These are phyloP conservation scores for Monosporascus sp. DNA, from an alignment of 2,329 filamentous ascomycete genomes.

Conservation along the genomic window DNA sequence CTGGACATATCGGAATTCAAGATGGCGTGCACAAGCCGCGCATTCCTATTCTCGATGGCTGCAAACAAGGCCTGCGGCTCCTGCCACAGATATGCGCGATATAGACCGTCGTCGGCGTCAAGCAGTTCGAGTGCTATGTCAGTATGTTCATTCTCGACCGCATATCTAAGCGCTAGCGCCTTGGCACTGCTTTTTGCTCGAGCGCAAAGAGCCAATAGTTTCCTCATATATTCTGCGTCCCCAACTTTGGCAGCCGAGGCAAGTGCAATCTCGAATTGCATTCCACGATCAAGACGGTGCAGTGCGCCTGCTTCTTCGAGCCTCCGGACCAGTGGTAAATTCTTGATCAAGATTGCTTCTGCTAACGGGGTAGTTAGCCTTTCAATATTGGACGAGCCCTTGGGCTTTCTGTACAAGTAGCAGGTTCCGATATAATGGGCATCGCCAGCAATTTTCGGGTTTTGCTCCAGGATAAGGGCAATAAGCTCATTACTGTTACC, in stretches of 20 bases:
- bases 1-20: background rate
- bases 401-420: too few species aligned
- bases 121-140: background rate
- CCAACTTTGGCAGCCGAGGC: background rate
- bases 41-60: background rate
- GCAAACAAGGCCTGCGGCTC: too few species aligned
- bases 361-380: background rate
- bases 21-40: background rate
- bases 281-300: background rate
- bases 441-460: too few species aligned
- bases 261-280: background rate
- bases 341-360: background rate
- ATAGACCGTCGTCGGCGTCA: background rate
- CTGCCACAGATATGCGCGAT: too few species aligned
- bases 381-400: too few species aligned
- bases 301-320: conserved; percentile 1
- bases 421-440: background rate
- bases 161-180: background rate
- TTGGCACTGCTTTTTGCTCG: background rate
- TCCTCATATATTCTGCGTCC: background rate
- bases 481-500: background rate
- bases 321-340: background rate
- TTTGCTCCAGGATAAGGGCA: background rate
- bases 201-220: background rate
- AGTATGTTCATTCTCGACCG: background rate